These are phyloP conservation scores for Podospora pseudoanserina DNA, from an alignment of 495 filamentous ascomycete species.

Conservation along the genomic window DNA sequence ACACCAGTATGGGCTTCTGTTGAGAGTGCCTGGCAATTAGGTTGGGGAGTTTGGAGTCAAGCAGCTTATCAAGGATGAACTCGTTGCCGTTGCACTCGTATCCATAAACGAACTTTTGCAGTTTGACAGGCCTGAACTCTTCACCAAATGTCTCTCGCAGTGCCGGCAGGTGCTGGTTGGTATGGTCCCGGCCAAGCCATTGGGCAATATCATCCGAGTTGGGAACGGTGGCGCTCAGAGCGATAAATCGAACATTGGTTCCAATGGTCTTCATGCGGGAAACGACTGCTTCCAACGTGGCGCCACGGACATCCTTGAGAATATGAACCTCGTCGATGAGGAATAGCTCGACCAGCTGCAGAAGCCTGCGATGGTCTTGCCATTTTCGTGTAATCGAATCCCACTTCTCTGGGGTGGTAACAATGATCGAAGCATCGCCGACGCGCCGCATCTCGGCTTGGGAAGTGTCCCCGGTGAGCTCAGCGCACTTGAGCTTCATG, in stretches of 20 bases:
- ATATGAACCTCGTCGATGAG: constrained; percentile 97
- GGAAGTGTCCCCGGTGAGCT: constrained; percentile 91
- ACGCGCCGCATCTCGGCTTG: constrained; percentile 67
- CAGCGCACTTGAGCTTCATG: constrained; percentile 71
- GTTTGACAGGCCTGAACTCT: constrained; percentile 80
- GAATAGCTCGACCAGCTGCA: constrained; percentile 84
- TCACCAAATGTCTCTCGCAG: constrained; percentile 79
- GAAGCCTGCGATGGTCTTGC: constrained; percentile 80
- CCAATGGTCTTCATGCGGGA: constrained; percentile 94
- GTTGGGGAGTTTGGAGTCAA: constrained; percentile 68
- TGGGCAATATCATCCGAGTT: constrained; percentile 87
- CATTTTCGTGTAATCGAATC: constrained; percentile 95
- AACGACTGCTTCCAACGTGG: constrained; percentile 91
- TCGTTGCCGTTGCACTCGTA: constrained; percentile 64
- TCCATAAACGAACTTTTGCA: constrained; percentile 85
- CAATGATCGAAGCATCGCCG: constrained; percentile 80
- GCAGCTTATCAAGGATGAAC: constrained; percentile 78
- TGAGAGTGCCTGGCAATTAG: constrained; percentile 74
- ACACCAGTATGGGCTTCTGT: constrained; percentile 86
- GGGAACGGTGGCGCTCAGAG: constrained; percentile 88
- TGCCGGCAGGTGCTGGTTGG: constrained; percentile 65
- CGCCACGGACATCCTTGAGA: constrained; percentile 82
- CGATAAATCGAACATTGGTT: constrained; percentile 83
- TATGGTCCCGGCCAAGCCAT: constrained; percentile 82
- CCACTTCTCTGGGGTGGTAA: constrained; percentile 98